These are phyloP conservation scores for Penicilliopsis zonata DNA, from an alignment of 495 filamentous ascomycete species.

Conservation along the genomic window DNA sequence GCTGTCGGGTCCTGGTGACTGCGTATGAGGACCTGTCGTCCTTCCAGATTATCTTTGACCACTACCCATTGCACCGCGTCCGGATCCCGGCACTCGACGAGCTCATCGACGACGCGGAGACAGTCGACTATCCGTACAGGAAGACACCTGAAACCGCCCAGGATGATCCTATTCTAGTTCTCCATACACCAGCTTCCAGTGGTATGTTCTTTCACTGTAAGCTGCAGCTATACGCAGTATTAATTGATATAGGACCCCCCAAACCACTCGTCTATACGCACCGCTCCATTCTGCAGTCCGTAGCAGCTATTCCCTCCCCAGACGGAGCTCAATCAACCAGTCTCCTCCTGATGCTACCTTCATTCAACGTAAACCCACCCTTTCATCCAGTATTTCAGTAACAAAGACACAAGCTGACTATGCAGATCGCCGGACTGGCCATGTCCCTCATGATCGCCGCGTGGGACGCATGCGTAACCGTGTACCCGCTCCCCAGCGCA, in stretches of 20 bases:
- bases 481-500: constrained; percentile 4
- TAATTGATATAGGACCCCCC: constrained; percentile 7
- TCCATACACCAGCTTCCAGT: constrained; percentile 2
- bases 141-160: neutral
- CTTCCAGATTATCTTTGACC: neutral
- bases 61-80: constrained; percentile 4
- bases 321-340: constrained; percentile 6
- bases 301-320: constrained; percentile 30
- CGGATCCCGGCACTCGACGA: constrained; percentile 8
- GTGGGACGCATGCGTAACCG: constrained; percentile 5
- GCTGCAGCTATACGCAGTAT: no score
- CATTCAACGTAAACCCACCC: neutral
- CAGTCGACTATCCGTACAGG: constrained; percentile 1
- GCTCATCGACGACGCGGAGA: constrained; percentile 4
- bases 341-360: neutral
- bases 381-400: no score
- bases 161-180: constrained; percentile 1
- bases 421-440: constrained; percentile 7
- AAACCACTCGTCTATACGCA: constrained; percentile 16
- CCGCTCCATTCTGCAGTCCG: constrained; percentile 30
- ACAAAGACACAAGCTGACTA: no score
- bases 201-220: neutral
- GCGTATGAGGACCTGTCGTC: neutral
- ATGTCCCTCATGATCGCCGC: constrained; percentile 7
- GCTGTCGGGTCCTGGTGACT: neutral